Evolutionary conservation across 1,139 yeast genomes (phyloP).

Genomic region (Tardiomyces blankii): DNA sequence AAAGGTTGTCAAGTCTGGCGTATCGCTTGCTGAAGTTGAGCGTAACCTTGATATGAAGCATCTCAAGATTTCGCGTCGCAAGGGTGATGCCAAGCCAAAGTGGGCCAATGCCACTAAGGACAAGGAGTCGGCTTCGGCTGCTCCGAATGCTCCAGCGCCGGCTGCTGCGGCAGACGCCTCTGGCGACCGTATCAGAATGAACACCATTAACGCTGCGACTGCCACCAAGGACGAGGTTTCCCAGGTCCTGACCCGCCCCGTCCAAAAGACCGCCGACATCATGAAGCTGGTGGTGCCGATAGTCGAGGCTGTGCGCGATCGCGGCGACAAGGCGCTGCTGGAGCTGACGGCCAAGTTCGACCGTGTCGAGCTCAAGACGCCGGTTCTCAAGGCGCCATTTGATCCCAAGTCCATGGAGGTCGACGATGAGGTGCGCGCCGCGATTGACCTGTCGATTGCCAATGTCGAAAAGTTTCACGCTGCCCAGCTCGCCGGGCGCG

Average conservation of each 20-base stretch:
- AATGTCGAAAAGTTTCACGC: conserved; percentile 88
- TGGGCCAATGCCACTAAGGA: conserved; percentile 33
- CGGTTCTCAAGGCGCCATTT: conserved; percentile 82
- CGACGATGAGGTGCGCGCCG: conserved; percentile 64
- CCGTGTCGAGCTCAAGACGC: conserved; percentile 58
- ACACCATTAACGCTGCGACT: conserved; percentile 43
- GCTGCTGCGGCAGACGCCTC: conserved; percentile 12
- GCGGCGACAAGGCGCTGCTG: conserved; percentile 78
- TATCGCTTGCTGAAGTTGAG: conserved; percentile 69
- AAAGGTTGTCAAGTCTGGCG: conserved; percentile 78
- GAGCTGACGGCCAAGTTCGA: conserved; percentile 88
- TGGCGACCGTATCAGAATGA: conserved; percentile 43
- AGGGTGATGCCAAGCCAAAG: conserved; percentile 89
- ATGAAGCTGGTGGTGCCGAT: conserved; percentile 90
- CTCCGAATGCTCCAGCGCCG: conserved; percentile 1
- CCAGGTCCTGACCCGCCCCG: conserved; percentile 72
- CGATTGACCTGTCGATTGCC: conserved; percentile 80
- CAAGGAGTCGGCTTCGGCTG: conserved; percentile 11
- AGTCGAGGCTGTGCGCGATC: conserved; percentile 57
- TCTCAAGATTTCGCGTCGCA: conserved; percentile 79
- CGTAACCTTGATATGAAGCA: conserved; percentile 74
- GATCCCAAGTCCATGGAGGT: conserved; percentile 65
- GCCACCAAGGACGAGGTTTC: conserved; percentile 35
- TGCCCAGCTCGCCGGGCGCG: conserved; percentile 63
- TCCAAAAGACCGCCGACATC: conserved; percentile 81